Percentiles rank a stretch among this genome's conserved stretches.
These are phyloP conservation scores for Mucor plumbeus DNA, from an alignment of 371 early-diverging fungal genomes.

Conservation along the genomic window DNA sequence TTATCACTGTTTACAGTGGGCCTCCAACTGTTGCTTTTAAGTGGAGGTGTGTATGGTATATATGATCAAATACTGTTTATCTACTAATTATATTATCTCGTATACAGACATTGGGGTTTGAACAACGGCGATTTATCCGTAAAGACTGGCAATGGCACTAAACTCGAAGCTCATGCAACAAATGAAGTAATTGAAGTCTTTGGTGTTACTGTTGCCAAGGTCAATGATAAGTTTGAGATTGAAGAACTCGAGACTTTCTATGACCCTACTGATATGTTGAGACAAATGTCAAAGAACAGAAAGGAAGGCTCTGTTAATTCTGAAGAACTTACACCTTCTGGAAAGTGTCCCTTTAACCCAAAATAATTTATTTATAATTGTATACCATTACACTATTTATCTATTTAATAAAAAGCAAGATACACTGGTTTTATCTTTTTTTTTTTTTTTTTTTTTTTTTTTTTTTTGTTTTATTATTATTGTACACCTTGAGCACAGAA, in stretches of 20 bases:
- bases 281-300: conserved; percentile 52
- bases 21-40: conserved; percentile 61
- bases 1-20: conserved; percentile 53
- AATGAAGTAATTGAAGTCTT: conserved; percentile 48
- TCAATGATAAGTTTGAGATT: conserved; percentile 53
- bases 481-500: neutral
- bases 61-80: too few species aligned
- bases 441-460: neutral
- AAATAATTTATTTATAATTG: conserved; percentile 16
- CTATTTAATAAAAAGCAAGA: neutral
- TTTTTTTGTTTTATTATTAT: neutral
- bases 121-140: conserved; percentile 50
- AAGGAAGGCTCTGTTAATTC: conserved; percentile 27
- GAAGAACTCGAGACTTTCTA: conserved; percentile 57
- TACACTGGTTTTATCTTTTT: neutral
- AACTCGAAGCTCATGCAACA: conserved; percentile 48
- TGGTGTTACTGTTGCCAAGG: conserved; percentile 54
- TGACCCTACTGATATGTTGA: conserved; percentile 51
- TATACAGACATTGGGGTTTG: conserved; percentile 51
- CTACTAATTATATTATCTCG: neutral
- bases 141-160: conserved; percentile 43
- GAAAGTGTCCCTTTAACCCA: conserved; percentile 53
- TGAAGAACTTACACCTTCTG: conserved; percentile 19
- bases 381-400: neutral
- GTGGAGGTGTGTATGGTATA: conserved; percentile 23